A percentile compares a stretch with the other conserved stretches of the same genome.
Conservation (phyloP, 2,329 filamentous ascomycete species). For the Xylariaceae sp. region DNA sequence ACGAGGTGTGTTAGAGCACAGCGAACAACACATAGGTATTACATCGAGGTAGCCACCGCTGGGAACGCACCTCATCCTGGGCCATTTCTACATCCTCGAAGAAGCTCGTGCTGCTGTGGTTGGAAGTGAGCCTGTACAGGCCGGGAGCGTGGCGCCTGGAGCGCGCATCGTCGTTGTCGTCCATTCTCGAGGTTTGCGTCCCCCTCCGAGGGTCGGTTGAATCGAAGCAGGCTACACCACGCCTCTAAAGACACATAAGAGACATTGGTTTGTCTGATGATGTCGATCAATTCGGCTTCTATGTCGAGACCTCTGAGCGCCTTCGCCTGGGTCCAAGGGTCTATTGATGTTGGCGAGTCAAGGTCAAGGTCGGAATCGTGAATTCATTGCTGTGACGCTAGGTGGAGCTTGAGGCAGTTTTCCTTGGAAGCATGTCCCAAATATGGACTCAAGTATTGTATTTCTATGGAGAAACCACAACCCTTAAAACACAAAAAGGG, state of each 20-base stretch:
- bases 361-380: not conserved
- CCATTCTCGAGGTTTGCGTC: constrained; percentile 17
- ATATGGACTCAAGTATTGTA: not conserved
- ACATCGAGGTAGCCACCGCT: not conserved
- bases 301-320: too few species aligned
- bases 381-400: not conserved
- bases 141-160: constrained; percentile 20
- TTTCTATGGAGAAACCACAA: too few species aligned
- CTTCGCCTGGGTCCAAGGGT: too few species aligned
- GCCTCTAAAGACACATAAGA: constrained; percentile 5
- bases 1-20: constrained; percentile 15
- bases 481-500: too few species aligned
- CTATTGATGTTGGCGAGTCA: not conserved
- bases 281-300: too few species aligned
- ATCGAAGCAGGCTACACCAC: constrained; percentile 7
- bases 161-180: constrained; percentile 23
- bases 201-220: not conserved
- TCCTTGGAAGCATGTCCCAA: too few species aligned
- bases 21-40: not conserved
- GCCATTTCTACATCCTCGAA: constrained; percentile 99
- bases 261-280: not conserved
- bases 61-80: constrained; percentile 71
- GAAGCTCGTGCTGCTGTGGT: constrained; percentile 74
- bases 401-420: not conserved
- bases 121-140: constrained; percentile 66